A percentile compares a stretch with the other conserved stretches of the same genome.
Evolutionary conservation across 176 grass and related monocot genomes (phyloP).

Genomic region (Rhynchospora pubera): DNA sequence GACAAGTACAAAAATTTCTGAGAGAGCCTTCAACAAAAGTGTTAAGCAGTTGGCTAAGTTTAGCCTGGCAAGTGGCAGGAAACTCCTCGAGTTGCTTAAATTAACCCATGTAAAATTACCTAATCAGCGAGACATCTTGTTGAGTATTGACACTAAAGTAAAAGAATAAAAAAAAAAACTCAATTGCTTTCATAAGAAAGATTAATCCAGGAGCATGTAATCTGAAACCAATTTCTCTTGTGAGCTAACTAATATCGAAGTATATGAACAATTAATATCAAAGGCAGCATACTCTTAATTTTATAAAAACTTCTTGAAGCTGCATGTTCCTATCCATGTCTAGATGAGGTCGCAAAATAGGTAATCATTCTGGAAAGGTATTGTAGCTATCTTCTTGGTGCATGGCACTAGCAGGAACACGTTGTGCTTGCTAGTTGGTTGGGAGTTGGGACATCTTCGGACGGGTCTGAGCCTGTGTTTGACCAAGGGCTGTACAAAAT

Average conservation of each 20-base stretch:
- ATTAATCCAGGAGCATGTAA: not conserved
- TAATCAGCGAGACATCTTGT: not conserved
- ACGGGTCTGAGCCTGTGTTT: not conserved
- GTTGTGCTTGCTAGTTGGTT: constrained; percentile 49
- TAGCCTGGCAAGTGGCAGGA: no score
- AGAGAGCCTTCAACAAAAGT: not conserved
- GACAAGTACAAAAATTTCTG: not conserved
- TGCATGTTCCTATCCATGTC: no score
- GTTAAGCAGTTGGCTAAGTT: not conserved
- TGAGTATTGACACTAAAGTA: not conserved
- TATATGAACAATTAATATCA: not conserved
- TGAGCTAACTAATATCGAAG: constrained; percentile 18
- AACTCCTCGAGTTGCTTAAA: not conserved
- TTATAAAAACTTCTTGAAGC: constrained; percentile 69
- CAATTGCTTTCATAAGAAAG: not conserved
- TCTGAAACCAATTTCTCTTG: not conserved
- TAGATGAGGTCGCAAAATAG: constrained; percentile 71
- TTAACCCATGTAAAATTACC: not conserved
- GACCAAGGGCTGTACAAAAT: no score
- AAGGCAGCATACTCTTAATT: constrained; percentile 51
- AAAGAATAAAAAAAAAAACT: no score
- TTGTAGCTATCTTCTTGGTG: constrained; percentile 31
- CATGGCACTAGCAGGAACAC: constrained; percentile 46
- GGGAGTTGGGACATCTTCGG: constrained; percentile 45
- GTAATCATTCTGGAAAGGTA: constrained; percentile 89